A percentile compares a stretch with the other conserved stretches of the same genome.
phyloP scores from a whole-genome alignment of 148 eudicot species.

The Cornus kousa region DNA sequence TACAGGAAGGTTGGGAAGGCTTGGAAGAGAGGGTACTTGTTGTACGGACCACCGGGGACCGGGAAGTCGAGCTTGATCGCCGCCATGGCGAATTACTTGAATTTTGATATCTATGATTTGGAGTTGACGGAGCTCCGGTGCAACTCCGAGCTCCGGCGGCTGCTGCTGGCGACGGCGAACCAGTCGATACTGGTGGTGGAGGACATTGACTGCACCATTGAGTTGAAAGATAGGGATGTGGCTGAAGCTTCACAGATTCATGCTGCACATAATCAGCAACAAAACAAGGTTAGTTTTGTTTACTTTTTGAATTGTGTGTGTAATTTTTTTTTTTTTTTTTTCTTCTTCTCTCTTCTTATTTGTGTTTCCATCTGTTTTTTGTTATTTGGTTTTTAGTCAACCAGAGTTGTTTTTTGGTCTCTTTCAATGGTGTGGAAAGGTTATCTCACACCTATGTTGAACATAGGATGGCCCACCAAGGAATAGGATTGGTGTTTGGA shows the following conservation, averaged over 20 bases:
- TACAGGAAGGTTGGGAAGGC: slow-evolving; percentile 55
- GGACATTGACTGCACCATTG: slow-evolving; percentile 51
- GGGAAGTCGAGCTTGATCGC: slow-evolving; percentile 71
- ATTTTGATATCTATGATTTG: slow-evolving; percentile 52
- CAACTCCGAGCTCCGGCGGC: slow-evolving; percentile 37
- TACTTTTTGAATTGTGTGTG: no score
- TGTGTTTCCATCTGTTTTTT: no score
- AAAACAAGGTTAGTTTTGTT: no score
- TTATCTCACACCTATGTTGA: no score
- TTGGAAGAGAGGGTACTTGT: slow-evolving; percentile 67
- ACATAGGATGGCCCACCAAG: no score
- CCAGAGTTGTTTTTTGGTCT: no score
- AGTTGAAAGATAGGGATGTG: slow-evolving; percentile 26
- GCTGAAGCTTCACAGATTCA: neutral
- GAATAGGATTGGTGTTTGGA: no score
- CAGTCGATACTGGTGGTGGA: slow-evolving; percentile 56
- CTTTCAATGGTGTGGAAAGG: no score
- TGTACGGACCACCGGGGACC: slow-evolving; percentile 62
- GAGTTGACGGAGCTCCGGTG: slow-evolving; percentile 32
- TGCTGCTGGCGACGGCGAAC: slow-evolving; percentile 42
- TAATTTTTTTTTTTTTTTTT: no score
- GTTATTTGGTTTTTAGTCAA: no score
- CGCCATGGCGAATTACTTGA: slow-evolving; percentile 58
- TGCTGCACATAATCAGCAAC: no score
- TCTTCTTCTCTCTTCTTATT: no score